Base-by-base conservation (phyloP, 2,329 filamentous ascomycete species). In the Penicillium corylophilum region DNA sequence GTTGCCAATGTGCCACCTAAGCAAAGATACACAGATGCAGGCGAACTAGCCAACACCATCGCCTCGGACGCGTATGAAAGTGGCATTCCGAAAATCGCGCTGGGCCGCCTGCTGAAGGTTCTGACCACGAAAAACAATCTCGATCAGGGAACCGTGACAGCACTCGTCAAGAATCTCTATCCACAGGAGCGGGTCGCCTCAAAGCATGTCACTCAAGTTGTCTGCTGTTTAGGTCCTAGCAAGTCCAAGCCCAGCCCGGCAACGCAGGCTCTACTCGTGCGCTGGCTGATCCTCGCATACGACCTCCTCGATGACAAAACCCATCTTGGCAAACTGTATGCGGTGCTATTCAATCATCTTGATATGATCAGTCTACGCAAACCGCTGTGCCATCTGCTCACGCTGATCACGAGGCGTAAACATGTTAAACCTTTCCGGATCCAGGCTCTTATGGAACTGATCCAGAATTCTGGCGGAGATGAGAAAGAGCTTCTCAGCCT, bases 371-470 rank as follows among this genome's bases (percentile, higher is more conserved):
- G 84, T 52, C 82, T 91, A 54, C 81, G 88, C 79, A 88, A 74
- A 46, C 70, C 75, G 9, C 68, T 94, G 44, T 92, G 89, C 64
- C 89, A 95, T 72, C 71, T 95, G 31, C 77, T 95, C 20, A 90
- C 88, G 3, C 71, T 93, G 26, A 83, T 93, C 42, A 95, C 90
- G 41, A 79, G 89, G 50, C 84, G 90, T 50, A 90, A 85, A 65
- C 90, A 95, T 71, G 90, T 95, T 40, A 85, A 87, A 57, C 89
- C 89, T 2, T 92, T 90, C 66, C 82, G 90, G 52, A 92, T 95
- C 52, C 89, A 95, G 65, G 77, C 84, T 39, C 74, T 95, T 5
- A 77, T 81, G 64, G 78, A 80, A 52, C 62, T 80, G 18, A 72
- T 77, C 39, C 74, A 72, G 35, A 71, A 70, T 57, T 68, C 75